Conservation (phyloP, 345 rosid species). For the Gossypium thurberi region DNA sequence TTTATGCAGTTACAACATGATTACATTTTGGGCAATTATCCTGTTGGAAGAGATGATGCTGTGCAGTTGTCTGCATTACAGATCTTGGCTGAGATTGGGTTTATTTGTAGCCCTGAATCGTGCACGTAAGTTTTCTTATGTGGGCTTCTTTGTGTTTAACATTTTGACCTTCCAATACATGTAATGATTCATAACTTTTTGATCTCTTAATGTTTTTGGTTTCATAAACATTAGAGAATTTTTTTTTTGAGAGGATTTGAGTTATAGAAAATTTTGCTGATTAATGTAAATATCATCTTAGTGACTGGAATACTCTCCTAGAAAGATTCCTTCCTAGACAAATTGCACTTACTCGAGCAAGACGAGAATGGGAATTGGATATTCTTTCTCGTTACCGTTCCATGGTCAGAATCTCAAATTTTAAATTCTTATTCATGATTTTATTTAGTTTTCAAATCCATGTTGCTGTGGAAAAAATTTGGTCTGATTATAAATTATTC, state of each 20-base stretch:
- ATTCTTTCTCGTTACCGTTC: slow-evolving; percentile 82
- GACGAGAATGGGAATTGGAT: slow-evolving; percentile 93
- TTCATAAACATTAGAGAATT: not conserved
- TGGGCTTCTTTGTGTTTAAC: not conserved
- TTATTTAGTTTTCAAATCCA: not conserved
- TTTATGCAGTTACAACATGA: slow-evolving; percentile 89
- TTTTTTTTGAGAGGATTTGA: not conserved
- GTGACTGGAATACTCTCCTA: slow-evolving; percentile 87
- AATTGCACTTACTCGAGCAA: slow-evolving; percentile 91
- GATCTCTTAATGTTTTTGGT: not conserved
- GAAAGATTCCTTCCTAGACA: slow-evolving; percentile 90
- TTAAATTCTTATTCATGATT: not conserved
- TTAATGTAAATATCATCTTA: slow-evolving; percentile 22
- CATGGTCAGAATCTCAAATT: slow-evolving; percentile 46
- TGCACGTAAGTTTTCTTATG: slow-evolving; percentile 60
- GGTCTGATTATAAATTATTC: slow-evolving; percentile 12
- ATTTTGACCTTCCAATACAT: not conserved
- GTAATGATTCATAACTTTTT: not conserved
- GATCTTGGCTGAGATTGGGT: slow-evolving; percentile 88
- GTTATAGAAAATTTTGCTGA: slow-evolving; percentile 12
- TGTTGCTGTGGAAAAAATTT: slow-evolving; percentile 2
- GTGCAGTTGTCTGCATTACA: slow-evolving; percentile 94
- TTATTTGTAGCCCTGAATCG: slow-evolving; percentile 72
- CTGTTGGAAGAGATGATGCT: slow-evolving; percentile 98
- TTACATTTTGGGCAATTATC: slow-evolving; percentile 90